These are phyloP conservation scores for Coemansia aciculifera DNA, from an alignment of 192 early-diverging fungal genomes.

Conservation along the genomic window DNA sequence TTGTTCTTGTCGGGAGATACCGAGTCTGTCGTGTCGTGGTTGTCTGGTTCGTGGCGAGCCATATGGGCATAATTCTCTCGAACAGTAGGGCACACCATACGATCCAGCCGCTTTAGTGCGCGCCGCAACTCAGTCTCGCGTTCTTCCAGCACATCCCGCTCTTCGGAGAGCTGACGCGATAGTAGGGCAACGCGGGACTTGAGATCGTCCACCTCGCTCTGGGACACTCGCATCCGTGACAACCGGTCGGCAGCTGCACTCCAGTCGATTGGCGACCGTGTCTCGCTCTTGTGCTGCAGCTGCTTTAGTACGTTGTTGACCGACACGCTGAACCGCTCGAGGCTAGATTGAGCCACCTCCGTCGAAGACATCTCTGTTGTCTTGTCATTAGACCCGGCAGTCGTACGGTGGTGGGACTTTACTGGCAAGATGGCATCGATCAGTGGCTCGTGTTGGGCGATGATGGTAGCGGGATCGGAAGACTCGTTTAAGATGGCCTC, in stretches of 20 bases:
- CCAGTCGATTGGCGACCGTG: conserved; percentile 32
- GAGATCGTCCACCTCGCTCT: conserved; percentile 38
- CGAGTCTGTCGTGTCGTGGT: conserved; percentile 4
- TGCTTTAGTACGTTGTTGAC: conserved; percentile 36
- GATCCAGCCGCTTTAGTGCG: conserved; percentile 55
- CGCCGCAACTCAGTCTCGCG: conserved; percentile 38
- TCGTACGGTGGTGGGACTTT: neutral
- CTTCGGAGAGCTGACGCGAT: conserved; percentile 43
- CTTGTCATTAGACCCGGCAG: neutral
- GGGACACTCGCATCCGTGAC: conserved; percentile 25
- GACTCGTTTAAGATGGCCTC: conserved; percentile 30
- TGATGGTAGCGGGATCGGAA: neutral
- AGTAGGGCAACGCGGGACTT: conserved; percentile 36
- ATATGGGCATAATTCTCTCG: conserved; percentile 8
- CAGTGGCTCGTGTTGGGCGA: conserved; percentile 6
- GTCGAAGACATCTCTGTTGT: neutral
- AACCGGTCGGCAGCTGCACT: conserved; percentile 32
- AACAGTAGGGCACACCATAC: conserved; percentile 50
- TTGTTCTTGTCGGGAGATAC: conserved; percentile 6
- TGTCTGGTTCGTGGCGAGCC: neutral
- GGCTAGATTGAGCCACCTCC: conserved; percentile 11
- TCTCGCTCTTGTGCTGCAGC: conserved; percentile 25
- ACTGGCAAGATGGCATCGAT: neutral
- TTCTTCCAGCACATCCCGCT: conserved; percentile 40
- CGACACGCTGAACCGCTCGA: conserved; percentile 42